These are phyloP conservation scores for Psophocarpus tetragonolobus DNA, from an alignment of 306 rosid genomes.

Conservation along the genomic window DNA sequence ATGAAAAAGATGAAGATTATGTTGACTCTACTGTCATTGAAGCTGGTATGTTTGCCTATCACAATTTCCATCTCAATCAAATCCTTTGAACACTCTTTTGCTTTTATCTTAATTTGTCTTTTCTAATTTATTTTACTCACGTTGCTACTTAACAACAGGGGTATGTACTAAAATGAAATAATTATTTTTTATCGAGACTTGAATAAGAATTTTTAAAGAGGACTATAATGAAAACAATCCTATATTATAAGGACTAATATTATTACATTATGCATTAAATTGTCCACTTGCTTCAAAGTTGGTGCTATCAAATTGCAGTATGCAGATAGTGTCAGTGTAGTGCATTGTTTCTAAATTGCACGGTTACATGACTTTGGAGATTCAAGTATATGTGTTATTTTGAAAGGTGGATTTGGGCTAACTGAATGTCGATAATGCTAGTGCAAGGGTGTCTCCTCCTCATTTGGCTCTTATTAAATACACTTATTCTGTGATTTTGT, in stretches of 20 bases:
- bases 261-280: background rate
- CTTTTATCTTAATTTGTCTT: background rate
- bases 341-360: conserved; percentile 13
- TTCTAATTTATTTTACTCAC: background rate
- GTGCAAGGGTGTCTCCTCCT: conserved; percentile 28
- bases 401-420: background rate
- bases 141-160: background rate
- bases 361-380: background rate
- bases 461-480: conserved; percentile 20
- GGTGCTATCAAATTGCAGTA: background rate
- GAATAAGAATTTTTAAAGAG: too few relatives aligned
- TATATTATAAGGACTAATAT: background rate
- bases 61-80: background rate
- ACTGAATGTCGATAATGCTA: conserved; percentile 21
- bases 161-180: background rate
- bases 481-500: conserved; percentile 36
- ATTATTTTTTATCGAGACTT: too few relatives aligned
- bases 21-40: conserved; percentile 83
- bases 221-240: background rate
- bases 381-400: background rate
- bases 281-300: background rate
- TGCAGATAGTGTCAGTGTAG: background rate
- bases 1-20: conserved; percentile 87
- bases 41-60: conserved; percentile 74
- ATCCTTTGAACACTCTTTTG: too few relatives aligned